These are phyloP conservation scores for Hypsizygus marmoreus DNA, from an alignment of 768 basidiomycete genomes.

Conservation along the genomic window DNA sequence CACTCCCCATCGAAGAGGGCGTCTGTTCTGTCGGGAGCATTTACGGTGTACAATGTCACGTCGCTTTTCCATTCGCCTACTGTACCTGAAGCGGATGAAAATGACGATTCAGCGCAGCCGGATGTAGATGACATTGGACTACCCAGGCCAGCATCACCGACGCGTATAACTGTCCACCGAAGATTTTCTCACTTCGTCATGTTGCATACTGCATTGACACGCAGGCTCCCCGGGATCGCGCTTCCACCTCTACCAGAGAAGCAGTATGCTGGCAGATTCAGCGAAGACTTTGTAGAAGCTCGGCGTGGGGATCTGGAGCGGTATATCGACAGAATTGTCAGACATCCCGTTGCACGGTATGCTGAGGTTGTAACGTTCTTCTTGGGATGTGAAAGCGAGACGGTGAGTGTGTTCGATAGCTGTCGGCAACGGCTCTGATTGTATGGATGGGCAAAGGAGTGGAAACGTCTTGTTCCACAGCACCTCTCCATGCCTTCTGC, in stretches of 20 bases:
- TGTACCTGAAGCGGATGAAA: slow-evolving; percentile 12
- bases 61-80: slow-evolving; percentile 58
- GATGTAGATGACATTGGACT: slow-evolving; percentile 16
- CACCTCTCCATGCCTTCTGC: slow-evolving; percentile 63
- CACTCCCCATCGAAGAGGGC: slow-evolving; percentile 81
- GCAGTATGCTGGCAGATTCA: slow-evolving; percentile 81
- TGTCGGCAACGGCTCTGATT: slow-evolving; percentile 6
- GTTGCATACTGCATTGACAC: slow-evolving; percentile 69
- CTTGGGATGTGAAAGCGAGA: slow-evolving; percentile 72
- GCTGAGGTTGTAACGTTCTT: slow-evolving; percentile 82
- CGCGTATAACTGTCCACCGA: slow-evolving; percentile 72
- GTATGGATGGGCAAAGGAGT: slow-evolving; percentile 51
- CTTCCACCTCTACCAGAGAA: slow-evolving; percentile 86
- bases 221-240: slow-evolving; percentile 73
- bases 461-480: slow-evolving; percentile 62
- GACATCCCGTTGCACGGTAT: slow-evolving; percentile 78
- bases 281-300: slow-evolving; percentile 79
- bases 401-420: slow-evolving; percentile 44
- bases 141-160: slow-evolving; percentile 36
- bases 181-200: slow-evolving; percentile 86
- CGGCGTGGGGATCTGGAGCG: slow-evolving; percentile 79
- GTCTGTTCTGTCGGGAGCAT: slow-evolving; percentile 67
- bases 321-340: slow-evolving; percentile 67
- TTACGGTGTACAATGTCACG: slow-evolving; percentile 75
- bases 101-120: slow-evolving; percentile 14